Evolutionary conservation across 2,329 filamentous ascomycete genomes (phyloP).

Genomic region (Endocalyx cinctus): DNA sequence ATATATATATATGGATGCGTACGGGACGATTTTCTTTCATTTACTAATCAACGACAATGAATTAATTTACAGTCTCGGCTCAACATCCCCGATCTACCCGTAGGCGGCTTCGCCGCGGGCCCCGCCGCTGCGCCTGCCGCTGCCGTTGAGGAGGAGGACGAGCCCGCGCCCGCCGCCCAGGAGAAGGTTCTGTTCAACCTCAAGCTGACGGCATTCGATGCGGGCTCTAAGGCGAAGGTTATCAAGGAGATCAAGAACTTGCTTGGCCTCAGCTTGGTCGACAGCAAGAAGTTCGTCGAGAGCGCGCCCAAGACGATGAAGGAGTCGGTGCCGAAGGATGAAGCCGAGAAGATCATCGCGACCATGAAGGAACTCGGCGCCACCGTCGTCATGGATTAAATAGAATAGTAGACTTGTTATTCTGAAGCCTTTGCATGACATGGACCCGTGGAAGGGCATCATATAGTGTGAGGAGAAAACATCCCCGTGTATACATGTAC

Average conservation of each 20-base stretch:
- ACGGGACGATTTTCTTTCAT: too few relatives aligned
- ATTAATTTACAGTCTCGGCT: constrained; percentile 64
- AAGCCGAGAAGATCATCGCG: constrained; percentile 97
- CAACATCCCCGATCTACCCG: constrained; percentile 96
- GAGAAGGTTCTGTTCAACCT: constrained; percentile 98
- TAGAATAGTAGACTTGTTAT: not conserved
- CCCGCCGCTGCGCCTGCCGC: constrained; percentile 57
- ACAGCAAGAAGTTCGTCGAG: constrained; percentile 99
- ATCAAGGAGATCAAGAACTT: constrained; percentile 99
- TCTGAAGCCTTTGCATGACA: constrained; percentile 1
- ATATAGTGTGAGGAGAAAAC: constrained; percentile 6
- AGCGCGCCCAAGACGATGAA: constrained; percentile 97
- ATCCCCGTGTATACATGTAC: constrained; percentile 26
- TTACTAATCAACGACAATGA: too few relatives aligned
- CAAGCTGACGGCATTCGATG: constrained; percentile 87
- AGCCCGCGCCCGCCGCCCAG: constrained; percentile 80
- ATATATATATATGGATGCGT: too few relatives aligned
- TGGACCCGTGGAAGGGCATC: not conserved
- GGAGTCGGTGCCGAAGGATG: constrained; percentile 97
- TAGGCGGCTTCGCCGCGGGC: constrained; percentile 81
- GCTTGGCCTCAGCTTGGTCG: constrained; percentile 91
- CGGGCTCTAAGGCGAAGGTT: constrained; percentile 89
- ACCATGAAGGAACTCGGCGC: constrained; percentile 90
- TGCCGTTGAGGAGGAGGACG: constrained; percentile 75
- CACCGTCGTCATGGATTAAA: constrained; percentile 85